Evolutionary conservation across 208 protist genomes (phyloP), one percentile per base, ranked within the genome.

Genomic region (Trypanosoma vivax): DNA sequence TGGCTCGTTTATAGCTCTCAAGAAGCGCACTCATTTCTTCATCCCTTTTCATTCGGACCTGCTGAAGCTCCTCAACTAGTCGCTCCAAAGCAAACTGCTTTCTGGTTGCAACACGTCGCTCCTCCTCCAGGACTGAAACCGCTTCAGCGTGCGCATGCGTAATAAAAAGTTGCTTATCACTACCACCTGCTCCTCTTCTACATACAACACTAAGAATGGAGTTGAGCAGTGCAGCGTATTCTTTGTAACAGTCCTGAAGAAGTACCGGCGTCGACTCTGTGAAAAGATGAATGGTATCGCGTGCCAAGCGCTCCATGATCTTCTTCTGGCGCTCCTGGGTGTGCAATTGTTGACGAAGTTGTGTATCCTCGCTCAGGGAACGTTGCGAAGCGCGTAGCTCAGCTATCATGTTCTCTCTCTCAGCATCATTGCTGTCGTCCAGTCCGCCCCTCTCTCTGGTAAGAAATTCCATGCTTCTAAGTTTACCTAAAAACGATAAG

Each of bases 131-230:
- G 2, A 66, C 65, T 34, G 78, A 48, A 2, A 86, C 65, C 0
- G 68, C 69, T 40, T 85, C 70, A 28, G 81, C 50, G 37, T 86
- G 75, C 1, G 74, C 71, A 3, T 66, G 67, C 3, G 66, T 76
- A 1, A 85, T 54, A 5, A 83, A 61, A 23, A 86, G 46, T 40
- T 67, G 38, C 3, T 43, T 60, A 37, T 35, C 11, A 30, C 48
- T 58, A 9, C 41, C n/a, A 0, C 30, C 1, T 21, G 38, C 39
- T 19, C n/a, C 66, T 10, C 79, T 69, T 38, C 77, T 75, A 13
- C 69, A 52, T 13, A 85, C 5, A 16, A 58, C 61, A 35, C 65
- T 65, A 7, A 89, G 66, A 49, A 89, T 70, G 11, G 72, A 24
- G 45, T 56, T 31, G 0, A 65, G 60, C 42, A 81, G 25, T 2